Conservation (phyloP, 768 basidiomycete species). For the Suillus paluster region DNA sequence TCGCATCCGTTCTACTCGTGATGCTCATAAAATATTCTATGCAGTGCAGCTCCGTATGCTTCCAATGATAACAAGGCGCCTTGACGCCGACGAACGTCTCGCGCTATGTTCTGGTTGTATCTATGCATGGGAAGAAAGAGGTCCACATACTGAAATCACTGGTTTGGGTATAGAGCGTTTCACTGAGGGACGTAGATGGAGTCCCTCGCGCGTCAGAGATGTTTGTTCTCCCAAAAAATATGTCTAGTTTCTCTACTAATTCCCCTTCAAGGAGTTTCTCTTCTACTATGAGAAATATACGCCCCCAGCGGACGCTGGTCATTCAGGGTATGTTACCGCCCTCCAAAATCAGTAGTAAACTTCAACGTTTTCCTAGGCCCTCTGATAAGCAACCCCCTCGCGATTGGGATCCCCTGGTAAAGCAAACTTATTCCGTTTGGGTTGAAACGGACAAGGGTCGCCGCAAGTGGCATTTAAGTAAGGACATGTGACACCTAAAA, state of each 20-base stretch:
- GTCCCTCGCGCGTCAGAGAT: constrained; percentile 82
- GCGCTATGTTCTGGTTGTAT: constrained; percentile 51
- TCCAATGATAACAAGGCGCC: constrained; percentile 74
- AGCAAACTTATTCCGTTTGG: constrained; percentile 87
- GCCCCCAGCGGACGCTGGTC: constrained; percentile 48
- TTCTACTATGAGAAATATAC: constrained; percentile 83
- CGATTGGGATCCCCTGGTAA: constrained; percentile 73
- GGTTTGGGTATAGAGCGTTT: constrained; percentile 85
- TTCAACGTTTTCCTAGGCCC: constrained; percentile 29
- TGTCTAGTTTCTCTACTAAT: constrained; percentile 16
- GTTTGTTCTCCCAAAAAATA: constrained; percentile 44
- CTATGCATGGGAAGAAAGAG: constrained; percentile 76
- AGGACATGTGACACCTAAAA: constrained; percentile 27
- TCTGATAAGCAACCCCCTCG: constrained; percentile 57
- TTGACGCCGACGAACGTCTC: constrained; percentile 76
- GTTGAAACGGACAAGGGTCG: constrained; percentile 64
- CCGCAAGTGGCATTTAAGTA: constrained; percentile 86
- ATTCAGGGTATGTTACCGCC: constrained; percentile 42
- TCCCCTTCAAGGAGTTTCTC: constrained; percentile 68
- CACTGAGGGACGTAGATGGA: constrained; percentile 85
- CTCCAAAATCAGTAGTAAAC: constrained; percentile 4
- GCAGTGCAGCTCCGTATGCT: constrained; percentile 66
- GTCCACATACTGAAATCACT: constrained; percentile 73
- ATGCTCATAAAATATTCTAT: constrained; percentile 83
- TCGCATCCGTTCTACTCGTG: constrained; percentile 76